phyloP scores from a whole-genome alignment of 495 filamentous ascomycete species.

The Corynascus novoguineensis region DNA sequence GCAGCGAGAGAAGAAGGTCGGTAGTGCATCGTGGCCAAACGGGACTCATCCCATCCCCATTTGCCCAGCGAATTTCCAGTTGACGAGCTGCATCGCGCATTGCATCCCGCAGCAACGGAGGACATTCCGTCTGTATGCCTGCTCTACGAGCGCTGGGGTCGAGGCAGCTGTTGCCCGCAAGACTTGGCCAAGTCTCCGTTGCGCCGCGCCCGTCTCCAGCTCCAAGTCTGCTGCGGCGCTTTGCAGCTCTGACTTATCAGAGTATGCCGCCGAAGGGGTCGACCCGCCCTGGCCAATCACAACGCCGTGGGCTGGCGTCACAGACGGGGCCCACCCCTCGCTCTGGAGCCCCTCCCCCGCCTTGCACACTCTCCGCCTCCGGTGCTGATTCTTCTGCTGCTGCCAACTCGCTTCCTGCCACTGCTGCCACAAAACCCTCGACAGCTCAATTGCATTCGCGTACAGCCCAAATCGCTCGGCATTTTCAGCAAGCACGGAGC shows the following conservation, averaged over 20 bases:
- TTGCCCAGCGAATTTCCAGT: no score
- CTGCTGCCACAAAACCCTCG: conserved; percentile 20
- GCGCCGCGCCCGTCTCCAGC: not conserved
- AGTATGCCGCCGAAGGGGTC: conserved; percentile 19
- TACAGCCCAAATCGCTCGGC: conserved; percentile 52
- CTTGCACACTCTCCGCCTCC: conserved; percentile 25
- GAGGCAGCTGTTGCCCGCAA: conserved; percentile 10
- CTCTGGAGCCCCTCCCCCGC: conserved; percentile 37
- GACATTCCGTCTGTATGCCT: conserved; percentile 19
- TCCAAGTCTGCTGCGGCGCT: not conserved
- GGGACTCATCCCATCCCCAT: no score
- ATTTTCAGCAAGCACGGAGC: conserved; percentile 36
- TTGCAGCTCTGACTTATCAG: conserved; percentile 16
- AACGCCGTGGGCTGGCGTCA: conserved; percentile 29
- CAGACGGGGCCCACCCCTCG: conserved; percentile 20
- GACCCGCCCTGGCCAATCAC: conserved; percentile 31
- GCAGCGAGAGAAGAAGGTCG: not conserved
- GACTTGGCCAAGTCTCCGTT: conserved; percentile 3
- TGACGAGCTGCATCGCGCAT: no score
- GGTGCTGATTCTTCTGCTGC: conserved; percentile 4
- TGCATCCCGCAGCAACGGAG: not conserved
- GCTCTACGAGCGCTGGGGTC: conserved; percentile 19
- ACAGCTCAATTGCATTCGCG: conserved; percentile 37
- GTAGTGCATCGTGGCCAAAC: conserved; percentile 15
- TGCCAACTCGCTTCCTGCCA: conserved; percentile 7